A percentile compares a stretch with the other conserved stretches of the same genome.
Evolutionary conservation across 257 asterid genomes (phyloP).

Genomic region (Paulownia fortunei): DNA sequence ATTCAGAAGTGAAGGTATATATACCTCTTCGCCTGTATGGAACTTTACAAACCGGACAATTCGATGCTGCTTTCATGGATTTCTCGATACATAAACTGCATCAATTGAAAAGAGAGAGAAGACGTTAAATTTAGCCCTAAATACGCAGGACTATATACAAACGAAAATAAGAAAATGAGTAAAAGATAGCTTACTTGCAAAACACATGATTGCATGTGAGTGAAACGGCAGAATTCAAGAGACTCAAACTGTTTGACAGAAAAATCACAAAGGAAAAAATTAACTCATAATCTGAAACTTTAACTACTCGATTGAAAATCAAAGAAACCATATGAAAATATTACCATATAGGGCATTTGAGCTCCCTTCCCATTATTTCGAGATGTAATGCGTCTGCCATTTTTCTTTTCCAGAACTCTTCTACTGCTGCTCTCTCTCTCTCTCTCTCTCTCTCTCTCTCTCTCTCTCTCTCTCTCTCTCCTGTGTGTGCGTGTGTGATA

Average conservation of each 20-base stretch:
- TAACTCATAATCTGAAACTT: not conserved
- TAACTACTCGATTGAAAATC: not conserved
- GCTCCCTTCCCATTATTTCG: constrained; percentile 96
- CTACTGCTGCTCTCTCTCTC: constrained; percentile 2
- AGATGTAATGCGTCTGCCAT: constrained; percentile 84
- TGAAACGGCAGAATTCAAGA: constrained; percentile 76
- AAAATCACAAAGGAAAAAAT: not conserved
- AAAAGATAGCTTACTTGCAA: constrained; percentile 69
- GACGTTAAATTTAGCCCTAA: not conserved
- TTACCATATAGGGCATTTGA: constrained; percentile 97
- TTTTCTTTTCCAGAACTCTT: not conserved
- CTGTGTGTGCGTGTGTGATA: not conserved
- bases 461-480: not conserved
- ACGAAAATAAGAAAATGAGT: not conserved
- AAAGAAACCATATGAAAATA: not conserved
- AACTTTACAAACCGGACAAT: constrained; percentile 92
- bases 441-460: not conserved
- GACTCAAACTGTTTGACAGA: constrained; percentile 73
- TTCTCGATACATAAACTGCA: constrained; percentile 75
- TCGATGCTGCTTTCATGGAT: constrained; percentile 77
- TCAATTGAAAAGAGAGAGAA: not conserved
- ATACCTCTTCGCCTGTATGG: constrained; percentile 92
- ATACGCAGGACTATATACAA: not conserved
- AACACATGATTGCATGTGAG: constrained; percentile 93
- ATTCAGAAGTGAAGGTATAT: not conserved